Conservation (phyloP, 495 filamentous ascomycete species). For the Xylaria telfairii region DNA sequence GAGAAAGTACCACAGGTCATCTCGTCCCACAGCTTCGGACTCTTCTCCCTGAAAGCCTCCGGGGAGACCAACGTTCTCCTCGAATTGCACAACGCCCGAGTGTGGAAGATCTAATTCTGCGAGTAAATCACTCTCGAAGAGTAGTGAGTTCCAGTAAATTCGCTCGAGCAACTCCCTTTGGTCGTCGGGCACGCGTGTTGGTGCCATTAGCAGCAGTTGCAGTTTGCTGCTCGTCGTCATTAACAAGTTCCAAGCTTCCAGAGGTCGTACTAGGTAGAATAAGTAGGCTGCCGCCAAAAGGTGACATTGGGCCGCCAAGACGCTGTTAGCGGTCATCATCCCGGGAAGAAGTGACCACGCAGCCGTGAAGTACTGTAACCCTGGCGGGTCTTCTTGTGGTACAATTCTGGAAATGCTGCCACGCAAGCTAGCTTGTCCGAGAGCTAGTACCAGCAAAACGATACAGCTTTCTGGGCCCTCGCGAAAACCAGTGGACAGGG, state of each 20-base stretch:
- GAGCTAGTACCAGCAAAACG: slow-evolving; percentile 77
- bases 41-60: slow-evolving; percentile 76
- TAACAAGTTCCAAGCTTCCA: slow-evolving; percentile 83
- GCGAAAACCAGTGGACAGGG: slow-evolving; percentile 73
- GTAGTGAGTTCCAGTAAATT: slow-evolving; percentile 82
- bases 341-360: slow-evolving; percentile 79
- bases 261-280: slow-evolving; percentile 79
- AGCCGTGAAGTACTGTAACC: slow-evolving; percentile 79
- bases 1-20: slow-evolving; percentile 85
- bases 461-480: slow-evolving; percentile 82
- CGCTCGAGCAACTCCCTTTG: slow-evolving; percentile 74
- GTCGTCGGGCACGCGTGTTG: slow-evolving; percentile 69
- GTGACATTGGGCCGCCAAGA: slow-evolving; percentile 78
- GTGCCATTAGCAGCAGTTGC: slow-evolving; percentile 74
- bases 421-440: slow-evolving; percentile 71
- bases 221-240: slow-evolving; percentile 81
- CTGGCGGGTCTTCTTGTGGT: slow-evolving; percentile 74
- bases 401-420: slow-evolving; percentile 76
- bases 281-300: slow-evolving; percentile 79
- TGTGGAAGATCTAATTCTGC: slow-evolving; percentile 83
- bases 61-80: slow-evolving; percentile 79
- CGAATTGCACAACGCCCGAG: slow-evolving; percentile 79
- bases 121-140: slow-evolving; percentile 82
- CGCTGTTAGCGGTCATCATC: slow-evolving; percentile 78
- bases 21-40: slow-evolving; percentile 67